Evolutionary conservation across 352 stramenopile species (phyloP).

Genomic region (Phytophthora meadii): DNA sequence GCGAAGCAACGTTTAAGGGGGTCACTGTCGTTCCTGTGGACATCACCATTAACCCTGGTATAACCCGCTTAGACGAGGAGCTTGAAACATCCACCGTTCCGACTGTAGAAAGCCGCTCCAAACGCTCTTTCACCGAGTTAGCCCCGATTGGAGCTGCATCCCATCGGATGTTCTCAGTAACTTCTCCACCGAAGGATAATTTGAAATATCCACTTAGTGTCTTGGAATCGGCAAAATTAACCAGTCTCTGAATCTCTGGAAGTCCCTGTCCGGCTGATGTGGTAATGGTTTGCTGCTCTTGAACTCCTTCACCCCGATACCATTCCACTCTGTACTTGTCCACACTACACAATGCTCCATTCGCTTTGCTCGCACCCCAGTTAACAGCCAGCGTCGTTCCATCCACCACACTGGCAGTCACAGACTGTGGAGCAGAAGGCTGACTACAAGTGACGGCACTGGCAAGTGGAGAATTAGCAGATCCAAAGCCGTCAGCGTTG

Average conservation of each 20-base stretch:
- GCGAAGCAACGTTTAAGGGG: constrained; percentile 8
- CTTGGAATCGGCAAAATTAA: constrained; percentile 61
- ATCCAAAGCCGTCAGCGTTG: constrained; percentile 54
- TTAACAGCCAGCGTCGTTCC: constrained; percentile 60
- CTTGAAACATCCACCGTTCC: constrained; percentile 69
- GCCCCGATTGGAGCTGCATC: constrained; percentile 61
- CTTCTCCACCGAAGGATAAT: constrained; percentile 64
- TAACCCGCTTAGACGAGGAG: constrained; percentile 49
- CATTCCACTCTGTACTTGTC: constrained; percentile 83
- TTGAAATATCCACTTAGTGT: constrained; percentile 77
- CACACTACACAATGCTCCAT: constrained; percentile 44
- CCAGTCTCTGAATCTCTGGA: constrained; percentile 70
- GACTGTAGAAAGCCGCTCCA: constrained; percentile 72
- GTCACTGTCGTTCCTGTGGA: constrained; percentile 40
- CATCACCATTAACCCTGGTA: constrained; percentile 54
- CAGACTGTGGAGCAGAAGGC: constrained; percentile 48
- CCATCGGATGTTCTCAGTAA: constrained; percentile 77
- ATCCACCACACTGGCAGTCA: constrained; percentile 60
- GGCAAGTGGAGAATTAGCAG: constrained; percentile 62
- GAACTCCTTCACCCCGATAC: constrained; percentile 63
- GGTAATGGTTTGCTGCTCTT: constrained; percentile 80
- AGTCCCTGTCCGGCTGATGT: constrained; percentile 74
- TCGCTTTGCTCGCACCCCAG: constrained; percentile 47
- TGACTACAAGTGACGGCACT: constrained; percentile 64
- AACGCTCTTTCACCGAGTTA: constrained; percentile 69